Conservation (phyloP, 2,329 filamentous ascomycete species). For the Immersiporthe knoxdaviesiana region DNA sequence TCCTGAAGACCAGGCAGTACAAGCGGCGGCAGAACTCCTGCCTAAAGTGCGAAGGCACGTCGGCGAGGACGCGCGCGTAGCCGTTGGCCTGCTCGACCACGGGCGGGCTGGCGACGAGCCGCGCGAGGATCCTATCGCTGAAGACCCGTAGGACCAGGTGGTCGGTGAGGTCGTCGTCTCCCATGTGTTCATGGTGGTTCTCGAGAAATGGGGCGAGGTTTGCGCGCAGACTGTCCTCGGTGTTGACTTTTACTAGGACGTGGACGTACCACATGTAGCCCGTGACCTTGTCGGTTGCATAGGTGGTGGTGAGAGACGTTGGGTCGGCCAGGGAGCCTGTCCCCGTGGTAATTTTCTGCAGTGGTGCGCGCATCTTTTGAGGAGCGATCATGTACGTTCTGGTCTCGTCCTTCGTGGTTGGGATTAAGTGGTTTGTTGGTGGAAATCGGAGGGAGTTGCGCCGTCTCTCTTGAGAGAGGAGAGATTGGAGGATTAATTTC, state of each 20-base stretch:
- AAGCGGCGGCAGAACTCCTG: slow-evolving; percentile 25
- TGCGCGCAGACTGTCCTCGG: slow-evolving; percentile 19
- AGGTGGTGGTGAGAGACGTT: background rate
- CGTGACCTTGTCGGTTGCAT: slow-evolving; percentile 4
- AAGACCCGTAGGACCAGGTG: slow-evolving; percentile 21
- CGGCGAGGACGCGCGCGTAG: slow-evolving; percentile 17
- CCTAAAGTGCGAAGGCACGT: slow-evolving; percentile 16
- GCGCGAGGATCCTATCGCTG: slow-evolving; percentile 3
- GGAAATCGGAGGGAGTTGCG: background rate
- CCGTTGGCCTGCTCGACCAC: slow-evolving; percentile 14
- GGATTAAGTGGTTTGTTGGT: too few relatives aligned
- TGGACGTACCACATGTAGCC: slow-evolving; percentile 29
- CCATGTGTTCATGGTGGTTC: background rate
- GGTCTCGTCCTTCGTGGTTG: too few relatives aligned
- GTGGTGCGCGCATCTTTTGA: background rate
- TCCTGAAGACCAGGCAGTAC: slow-evolving; percentile 24
- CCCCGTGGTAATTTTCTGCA: background rate
- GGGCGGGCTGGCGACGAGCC: slow-evolving; percentile 18
- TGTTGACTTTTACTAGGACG: slow-evolving; percentile 23
- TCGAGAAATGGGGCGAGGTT: slow-evolving; percentile 12
- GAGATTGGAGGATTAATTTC: background rate
- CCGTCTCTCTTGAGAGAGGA: background rate
- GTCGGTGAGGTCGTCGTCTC: slow-evolving; percentile 26
- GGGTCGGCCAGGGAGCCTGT: background rate
- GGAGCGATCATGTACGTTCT: background rate